These are phyloP conservation scores for Bromus sterilis DNA, from an alignment of 176 grass and related monocot species.

Conservation along the genomic window DNA sequence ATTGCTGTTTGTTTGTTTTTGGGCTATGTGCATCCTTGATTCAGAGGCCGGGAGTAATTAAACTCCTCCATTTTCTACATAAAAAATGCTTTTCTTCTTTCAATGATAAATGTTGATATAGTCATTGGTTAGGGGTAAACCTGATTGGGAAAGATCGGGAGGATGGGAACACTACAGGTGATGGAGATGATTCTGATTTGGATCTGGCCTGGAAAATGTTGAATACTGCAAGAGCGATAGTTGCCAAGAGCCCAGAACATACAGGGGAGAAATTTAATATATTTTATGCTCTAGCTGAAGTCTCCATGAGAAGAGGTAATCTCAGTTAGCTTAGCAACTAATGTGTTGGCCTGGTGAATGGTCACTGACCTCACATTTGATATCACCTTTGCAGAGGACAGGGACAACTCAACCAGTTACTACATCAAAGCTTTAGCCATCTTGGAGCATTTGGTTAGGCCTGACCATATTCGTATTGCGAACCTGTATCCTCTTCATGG, in stretches of 20 bases:
- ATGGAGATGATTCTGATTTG: constrained; percentile 89
- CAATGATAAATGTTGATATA: constrained; percentile 9
- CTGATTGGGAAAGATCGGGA: constrained; percentile 34
- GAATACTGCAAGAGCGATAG: constrained; percentile 86
- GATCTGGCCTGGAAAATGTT: constrained; percentile 93
- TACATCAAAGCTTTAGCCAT: constrained; percentile 74
- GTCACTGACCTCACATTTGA: background rate
- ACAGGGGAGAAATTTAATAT: constrained; percentile 71
- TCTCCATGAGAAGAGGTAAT: constrained; percentile 75
- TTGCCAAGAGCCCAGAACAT: constrained; percentile 52
- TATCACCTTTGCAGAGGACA: constrained; percentile 56
- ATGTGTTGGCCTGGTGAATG: background rate
- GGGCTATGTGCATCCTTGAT: background rate
- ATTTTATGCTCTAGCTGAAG: constrained; percentile 60
- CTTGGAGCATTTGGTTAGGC: constrained; percentile 52
- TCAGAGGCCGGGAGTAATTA: background rate
- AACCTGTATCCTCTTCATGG: constrained; percentile 62
- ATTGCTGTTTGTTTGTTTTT: background rate
- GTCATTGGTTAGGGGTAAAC: constrained; percentile 31
- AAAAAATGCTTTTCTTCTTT: background rate
- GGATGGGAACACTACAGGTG: constrained; percentile 30
- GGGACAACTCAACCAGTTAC: constrained; percentile 60
- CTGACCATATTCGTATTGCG: constrained; percentile 49
- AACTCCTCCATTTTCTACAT: background rate
- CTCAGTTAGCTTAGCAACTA: background rate